phyloP scores from a whole-genome alignment of 768 basidiomycete species.

The Panellus pusillus region DNA sequence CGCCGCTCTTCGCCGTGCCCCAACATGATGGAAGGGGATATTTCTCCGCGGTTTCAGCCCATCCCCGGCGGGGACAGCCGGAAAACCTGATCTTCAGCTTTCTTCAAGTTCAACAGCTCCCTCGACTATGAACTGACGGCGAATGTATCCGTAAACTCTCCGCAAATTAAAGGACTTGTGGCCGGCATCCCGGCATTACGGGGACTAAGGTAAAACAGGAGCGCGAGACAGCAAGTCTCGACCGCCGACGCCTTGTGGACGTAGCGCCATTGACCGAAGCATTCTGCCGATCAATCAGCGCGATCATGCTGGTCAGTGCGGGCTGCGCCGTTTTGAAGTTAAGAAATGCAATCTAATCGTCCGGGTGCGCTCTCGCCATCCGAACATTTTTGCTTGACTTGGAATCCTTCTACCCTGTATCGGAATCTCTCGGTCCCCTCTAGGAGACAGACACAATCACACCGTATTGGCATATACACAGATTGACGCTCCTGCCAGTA shows the following conservation, averaged over 20 bases:
- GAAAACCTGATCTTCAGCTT: too few species aligned
- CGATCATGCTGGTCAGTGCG: neutral
- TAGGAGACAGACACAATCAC: neutral
- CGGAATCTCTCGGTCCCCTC: neutral
- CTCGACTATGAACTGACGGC: neutral
- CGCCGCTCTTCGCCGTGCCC: neutral
- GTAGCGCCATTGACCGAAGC: neutral
- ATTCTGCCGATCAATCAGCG: constrained; percentile 6
- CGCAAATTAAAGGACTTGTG: neutral
- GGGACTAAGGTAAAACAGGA: neutral
- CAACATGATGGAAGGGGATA: neutral
- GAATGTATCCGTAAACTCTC: neutral
- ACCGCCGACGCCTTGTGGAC: neutral
- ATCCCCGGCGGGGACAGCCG: neutral
- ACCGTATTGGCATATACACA: neutral
- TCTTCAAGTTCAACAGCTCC: too few species aligned
- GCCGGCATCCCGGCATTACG: constrained; percentile 12
- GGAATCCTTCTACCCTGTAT: neutral
- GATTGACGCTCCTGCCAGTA: neutral
- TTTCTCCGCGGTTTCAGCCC: neutral
- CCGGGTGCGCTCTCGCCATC: neutral
- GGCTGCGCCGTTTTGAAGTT: neutral
- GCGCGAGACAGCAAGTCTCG: neutral
- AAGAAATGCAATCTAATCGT: neutral
- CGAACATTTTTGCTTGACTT: neutral